phyloP scores from a whole-genome alignment of 2,329 filamentous ascomycete genomes.

The Aspergillus brasiliensis region DNA sequence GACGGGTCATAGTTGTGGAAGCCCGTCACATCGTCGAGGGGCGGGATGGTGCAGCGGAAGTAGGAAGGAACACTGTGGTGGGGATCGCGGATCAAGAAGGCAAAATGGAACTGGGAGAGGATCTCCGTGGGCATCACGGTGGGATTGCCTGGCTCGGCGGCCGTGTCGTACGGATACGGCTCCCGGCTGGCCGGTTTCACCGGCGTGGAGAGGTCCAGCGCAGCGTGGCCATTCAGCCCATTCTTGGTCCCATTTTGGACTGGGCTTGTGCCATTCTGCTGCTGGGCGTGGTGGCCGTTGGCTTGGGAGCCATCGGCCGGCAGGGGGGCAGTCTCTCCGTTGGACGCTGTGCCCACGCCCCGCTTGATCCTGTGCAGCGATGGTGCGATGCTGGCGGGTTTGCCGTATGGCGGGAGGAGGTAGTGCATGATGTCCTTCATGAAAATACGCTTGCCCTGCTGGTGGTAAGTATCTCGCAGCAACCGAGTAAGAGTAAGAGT shows the following conservation, averaged over 20 bases:
- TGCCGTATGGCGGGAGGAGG: constrained; percentile 72
- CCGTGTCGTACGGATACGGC: constrained; percentile 62
- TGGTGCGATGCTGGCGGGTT: constrained; percentile 71
- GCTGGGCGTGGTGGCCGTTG: constrained; percentile 26
- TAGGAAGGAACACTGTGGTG: constrained; percentile 88
- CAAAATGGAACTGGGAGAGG: constrained; percentile 83
- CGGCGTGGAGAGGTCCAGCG: background rate
- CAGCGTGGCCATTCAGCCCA: constrained; percentile 11
- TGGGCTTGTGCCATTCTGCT: constrained; percentile 19
- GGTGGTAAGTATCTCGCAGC: constrained; percentile 43
- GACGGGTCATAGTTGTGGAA: constrained; percentile 84
- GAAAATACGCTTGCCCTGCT: constrained; percentile 84
- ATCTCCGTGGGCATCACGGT: constrained; percentile 77
- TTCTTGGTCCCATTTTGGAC: constrained; percentile 20
- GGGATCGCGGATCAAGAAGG: constrained; percentile 97
- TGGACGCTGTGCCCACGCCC: constrained; percentile 53
- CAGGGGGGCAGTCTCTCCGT: constrained; percentile 15
- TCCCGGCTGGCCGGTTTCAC: background rate
- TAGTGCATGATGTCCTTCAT: constrained; percentile 99
- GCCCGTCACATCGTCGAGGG: constrained; percentile 76
- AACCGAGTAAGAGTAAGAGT: constrained; percentile 12
- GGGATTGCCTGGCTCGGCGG: constrained; percentile 71
- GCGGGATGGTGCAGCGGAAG: constrained; percentile 90
- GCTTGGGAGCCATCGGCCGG: constrained; percentile 21
- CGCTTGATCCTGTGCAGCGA: constrained; percentile 67